Evolutionary conservation across 1,284 basidiomycete genomes (phyloP).

Genomic region (Dichomitus squalens): DNA sequence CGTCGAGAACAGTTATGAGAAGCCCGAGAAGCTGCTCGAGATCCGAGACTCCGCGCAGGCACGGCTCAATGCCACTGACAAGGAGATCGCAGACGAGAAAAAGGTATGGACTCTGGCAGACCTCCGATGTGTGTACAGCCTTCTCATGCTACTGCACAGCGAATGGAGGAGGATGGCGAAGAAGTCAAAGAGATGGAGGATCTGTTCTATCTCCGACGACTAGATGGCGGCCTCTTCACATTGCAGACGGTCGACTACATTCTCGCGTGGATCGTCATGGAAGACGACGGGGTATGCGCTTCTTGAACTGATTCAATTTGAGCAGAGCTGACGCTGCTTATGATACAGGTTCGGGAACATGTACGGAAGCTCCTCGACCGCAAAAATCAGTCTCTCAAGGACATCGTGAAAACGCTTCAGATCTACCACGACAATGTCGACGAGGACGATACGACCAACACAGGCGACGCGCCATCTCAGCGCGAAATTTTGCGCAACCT

Average conservation of each 20-base stretch:
- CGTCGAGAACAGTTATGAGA: conserved; percentile 89
- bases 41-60: conserved; percentile 72
- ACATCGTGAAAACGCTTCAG: conserved; percentile 66
- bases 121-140: not conserved
- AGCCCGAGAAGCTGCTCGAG: conserved; percentile 91
- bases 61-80: conserved; percentile 62
- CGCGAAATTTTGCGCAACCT: conserved; percentile 71
- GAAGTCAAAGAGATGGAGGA: conserved; percentile 72
- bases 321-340: conserved; percentile 15
- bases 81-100: conserved; percentile 67
- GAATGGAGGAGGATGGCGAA: conserved; percentile 58
- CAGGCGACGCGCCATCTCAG: conserved; percentile 52
- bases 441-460: conserved; percentile 41
- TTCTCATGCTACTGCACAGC: conserved; percentile 37
- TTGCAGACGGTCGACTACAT: conserved; percentile 93
- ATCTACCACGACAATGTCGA: conserved; percentile 77
- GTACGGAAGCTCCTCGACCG: conserved; percentile 74
- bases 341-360: conserved; percentile 71
- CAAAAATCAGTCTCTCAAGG: conserved; percentile 64
- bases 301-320: too few species aligned
- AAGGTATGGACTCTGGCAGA: conserved; percentile 45
- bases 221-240: conserved; percentile 88
- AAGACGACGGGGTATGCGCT: conserved; percentile 89
- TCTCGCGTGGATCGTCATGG: conserved; percentile 95
- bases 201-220: conserved; percentile 78